A percentile compares a stretch with the other conserved stretches of the same genome.
phyloP scores from a whole-genome alignment of 2,329 filamentous ascomycete species.

The Aureobasidium sp. region DNA sequence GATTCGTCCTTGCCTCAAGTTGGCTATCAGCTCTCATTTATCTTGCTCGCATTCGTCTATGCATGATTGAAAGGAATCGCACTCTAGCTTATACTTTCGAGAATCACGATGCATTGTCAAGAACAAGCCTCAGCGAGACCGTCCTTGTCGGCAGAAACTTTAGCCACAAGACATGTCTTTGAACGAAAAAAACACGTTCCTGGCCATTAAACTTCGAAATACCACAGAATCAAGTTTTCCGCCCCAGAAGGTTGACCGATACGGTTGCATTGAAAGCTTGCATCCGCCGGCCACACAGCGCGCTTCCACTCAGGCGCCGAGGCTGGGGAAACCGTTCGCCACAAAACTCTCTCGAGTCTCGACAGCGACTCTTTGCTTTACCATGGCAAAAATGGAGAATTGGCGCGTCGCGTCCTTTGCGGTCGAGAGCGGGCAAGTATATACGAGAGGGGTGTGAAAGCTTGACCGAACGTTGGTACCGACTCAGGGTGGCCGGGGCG shows the following conservation, averaged over 20 bases:
- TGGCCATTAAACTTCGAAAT: conserved; percentile 9
- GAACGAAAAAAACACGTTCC: not conserved
- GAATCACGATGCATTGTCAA: not conserved
- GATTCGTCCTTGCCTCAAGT: not conserved
- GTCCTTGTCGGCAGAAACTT: not conserved
- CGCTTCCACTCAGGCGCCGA: not conserved
- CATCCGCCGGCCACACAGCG: not conserved
- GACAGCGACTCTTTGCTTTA: not conserved
- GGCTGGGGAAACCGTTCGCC: conserved; percentile 9
- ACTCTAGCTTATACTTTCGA: not conserved
- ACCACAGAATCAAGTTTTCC: not conserved
- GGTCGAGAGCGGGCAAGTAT: not conserved
- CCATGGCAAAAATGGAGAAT: too few species aligned
- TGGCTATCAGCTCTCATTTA: not conserved
- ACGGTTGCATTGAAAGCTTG: not conserved
- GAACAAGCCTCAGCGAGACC: not conserved
- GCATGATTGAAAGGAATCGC: not conserved
- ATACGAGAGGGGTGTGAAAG: not conserved
- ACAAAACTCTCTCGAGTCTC: not conserved
- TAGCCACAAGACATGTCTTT: not conserved
- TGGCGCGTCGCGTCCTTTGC: conserved; percentile 11
- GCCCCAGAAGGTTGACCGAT: not conserved
- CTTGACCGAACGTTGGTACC: not conserved
- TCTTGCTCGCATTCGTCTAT: not conserved
- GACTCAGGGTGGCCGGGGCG: not conserved